Percentiles rank a stretch among this genome's conserved stretches.
Evolutionary conservation across 129 eudicot species (phyloP).

Genomic region (Helianthus annuus): DNA sequence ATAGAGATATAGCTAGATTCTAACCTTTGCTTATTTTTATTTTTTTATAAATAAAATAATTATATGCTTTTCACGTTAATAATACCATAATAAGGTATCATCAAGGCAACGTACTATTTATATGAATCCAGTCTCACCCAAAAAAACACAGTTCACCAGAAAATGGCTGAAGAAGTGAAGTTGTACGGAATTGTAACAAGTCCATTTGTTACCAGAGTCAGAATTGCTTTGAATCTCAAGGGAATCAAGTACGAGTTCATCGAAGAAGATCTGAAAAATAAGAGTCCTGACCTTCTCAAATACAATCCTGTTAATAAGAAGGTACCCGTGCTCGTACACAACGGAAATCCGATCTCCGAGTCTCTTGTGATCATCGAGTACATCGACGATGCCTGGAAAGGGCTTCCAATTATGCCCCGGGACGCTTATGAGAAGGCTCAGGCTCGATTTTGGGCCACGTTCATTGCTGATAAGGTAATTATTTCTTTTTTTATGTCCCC

Average conservation of each 20-base stretch:
- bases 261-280: conserved; percentile 24
- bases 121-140: background rate
- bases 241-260: conserved; percentile 18
- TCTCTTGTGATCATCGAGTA: conserved; percentile 39
- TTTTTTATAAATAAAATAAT: too few species aligned
- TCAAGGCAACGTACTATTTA: background rate
- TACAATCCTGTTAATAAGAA: conserved; percentile 37
- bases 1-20: too few species aligned
- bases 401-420: conserved; percentile 27
- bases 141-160: background rate
- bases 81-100: background rate
- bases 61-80: too few species aligned
- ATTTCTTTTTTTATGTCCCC: too few species aligned
- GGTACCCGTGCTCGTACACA: conserved; percentile 34
- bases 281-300: conserved; percentile 29
- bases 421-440: conserved; percentile 33
- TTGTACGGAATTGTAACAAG: conserved; percentile 14
- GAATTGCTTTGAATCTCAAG: conserved; percentile 40
- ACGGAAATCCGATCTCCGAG: conserved; percentile 37
- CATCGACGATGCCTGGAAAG: conserved; percentile 32
- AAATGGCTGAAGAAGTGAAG: conserved; percentile 33
- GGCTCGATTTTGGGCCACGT: conserved; percentile 35
- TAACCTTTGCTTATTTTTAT: too few species aligned
- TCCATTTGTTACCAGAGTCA: conserved; percentile 24
- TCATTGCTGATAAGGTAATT: conserved; percentile 33